Evolutionary conservation across 2,329 filamentous ascomycete species (phyloP), one percentile per base, ranked within the genome.

Genomic region (Apiospora hydei): DNA sequence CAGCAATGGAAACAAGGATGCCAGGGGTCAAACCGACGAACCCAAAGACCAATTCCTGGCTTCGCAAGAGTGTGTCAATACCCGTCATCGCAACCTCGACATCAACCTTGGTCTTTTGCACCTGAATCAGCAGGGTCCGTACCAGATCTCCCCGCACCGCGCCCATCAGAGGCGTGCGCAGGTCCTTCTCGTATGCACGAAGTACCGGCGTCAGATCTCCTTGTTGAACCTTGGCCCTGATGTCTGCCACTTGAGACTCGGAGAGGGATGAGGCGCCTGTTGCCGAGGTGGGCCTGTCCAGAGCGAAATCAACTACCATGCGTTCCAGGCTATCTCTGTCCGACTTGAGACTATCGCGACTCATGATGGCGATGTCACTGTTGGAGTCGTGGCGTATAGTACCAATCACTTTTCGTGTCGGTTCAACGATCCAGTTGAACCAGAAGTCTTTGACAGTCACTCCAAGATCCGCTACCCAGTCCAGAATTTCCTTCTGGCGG

Each of bases 71-170:
- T 46, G 94, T 91, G 85, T 99, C 96, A 75, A 99, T 99, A 24
- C 96, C 96, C 73, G 93, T 94, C 84, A 99, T 95, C 18, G 96
- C 96, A 73, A 98, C 92, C 82, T 99, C 96, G 16, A 99, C 91
- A 79, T 99, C 96, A 11, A 99, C 96, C 85, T 99, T 99, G 30
- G 96, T 98, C 87, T 99, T 99, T 79, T 99, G 96, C 49, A 99
- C 92, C 80, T 99, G 96, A 71, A 99, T 98, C 64, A 99, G 87
- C 41, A 99, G 89, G 5, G 96, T 95, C 69, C 96, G 92, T 47
- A 98, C 89, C 41, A 99, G 87, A 77, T 98, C 96, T 14, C 96
- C 96, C 43, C 91, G 89, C 24, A 99, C 83, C 0, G 95, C 94
- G 10, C 96, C 95, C 71, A 91, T 86, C 73, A 99, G 91, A 0